Evolutionary conservation across 1,139 yeast species (phyloP).

Genomic region (Ashbya aceris): DNA sequence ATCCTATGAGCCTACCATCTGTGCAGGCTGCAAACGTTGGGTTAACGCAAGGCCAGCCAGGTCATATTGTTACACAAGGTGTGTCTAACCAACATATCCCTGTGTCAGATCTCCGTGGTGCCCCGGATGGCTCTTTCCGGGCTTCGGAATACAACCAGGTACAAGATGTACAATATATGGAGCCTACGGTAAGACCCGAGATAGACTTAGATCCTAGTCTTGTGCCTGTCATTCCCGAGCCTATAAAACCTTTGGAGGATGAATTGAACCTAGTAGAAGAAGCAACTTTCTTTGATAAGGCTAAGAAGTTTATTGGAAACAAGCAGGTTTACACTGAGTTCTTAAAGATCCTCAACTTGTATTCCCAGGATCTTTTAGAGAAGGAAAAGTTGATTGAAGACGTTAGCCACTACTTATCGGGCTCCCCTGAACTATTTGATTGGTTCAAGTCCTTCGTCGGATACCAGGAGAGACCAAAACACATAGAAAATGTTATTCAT

Average conservation of each 20-base stretch:
- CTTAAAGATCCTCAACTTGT: constrained; percentile 74
- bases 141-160: constrained; percentile 11
- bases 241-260: constrained; percentile 60
- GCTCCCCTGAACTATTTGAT: constrained; percentile 64
- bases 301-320: constrained; percentile 80
- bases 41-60: constrained; percentile 6
- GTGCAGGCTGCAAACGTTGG: constrained; percentile 7
- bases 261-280: constrained; percentile 69
- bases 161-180: constrained; percentile 34
- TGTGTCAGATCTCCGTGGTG: constrained; percentile 31
- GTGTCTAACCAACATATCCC: constrained; percentile 29
- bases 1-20: constrained; percentile 7
- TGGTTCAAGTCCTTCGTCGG: constrained; percentile 95
- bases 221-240: constrained; percentile 82
- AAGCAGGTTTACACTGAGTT: constrained; percentile 89
- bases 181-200: constrained; percentile 44
- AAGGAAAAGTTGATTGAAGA: constrained; percentile 73
- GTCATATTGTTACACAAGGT: constrained; percentile 15
- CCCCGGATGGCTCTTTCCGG: constrained; percentile 9
- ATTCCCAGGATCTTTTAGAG: constrained; percentile 84
- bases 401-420: constrained; percentile 77
- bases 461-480: constrained; percentile 64
- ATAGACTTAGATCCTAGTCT: constrained; percentile 53
- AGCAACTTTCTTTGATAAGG: constrained; percentile 82
- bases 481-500: constrained; percentile 79